These are phyloP conservation scores for Zymoseptoria crescenta DNA, from an alignment of 2,329 filamentous ascomycete genomes.

Conservation along the genomic window DNA sequence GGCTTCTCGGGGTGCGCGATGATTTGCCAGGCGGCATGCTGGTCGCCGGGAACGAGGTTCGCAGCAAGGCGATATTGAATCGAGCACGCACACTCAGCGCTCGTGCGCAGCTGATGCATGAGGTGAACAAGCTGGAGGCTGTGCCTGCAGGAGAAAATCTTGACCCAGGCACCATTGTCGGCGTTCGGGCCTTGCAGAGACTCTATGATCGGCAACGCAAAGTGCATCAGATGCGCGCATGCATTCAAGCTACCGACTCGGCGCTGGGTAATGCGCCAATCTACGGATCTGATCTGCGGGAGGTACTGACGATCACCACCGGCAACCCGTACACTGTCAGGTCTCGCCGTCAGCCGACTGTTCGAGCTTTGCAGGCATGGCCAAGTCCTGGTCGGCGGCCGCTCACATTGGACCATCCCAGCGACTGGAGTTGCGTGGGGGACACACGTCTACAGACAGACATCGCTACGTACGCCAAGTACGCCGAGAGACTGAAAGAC, in stretches of 20 bases:
- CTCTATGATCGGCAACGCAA: slow-evolving; percentile 17
- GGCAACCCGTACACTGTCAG: slow-evolving; percentile 12
- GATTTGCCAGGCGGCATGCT: slow-evolving; percentile 13
- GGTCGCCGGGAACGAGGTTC: slow-evolving; percentile 15
- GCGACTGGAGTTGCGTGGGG: slow-evolving; percentile 19
- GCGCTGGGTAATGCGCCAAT: slow-evolving; percentile 16
- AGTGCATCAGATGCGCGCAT: slow-evolving; percentile 22
- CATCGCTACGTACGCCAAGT: slow-evolving; percentile 60
- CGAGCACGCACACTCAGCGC: slow-evolving; percentile 19
- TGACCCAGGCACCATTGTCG: slow-evolving; percentile 21
- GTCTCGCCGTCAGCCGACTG: slow-evolving; percentile 7
- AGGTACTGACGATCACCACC: slow-evolving; percentile 20
- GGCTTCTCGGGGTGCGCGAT: slow-evolving; percentile 30
- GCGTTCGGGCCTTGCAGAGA: slow-evolving; percentile 21
- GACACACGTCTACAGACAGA: slow-evolving; percentile 20
- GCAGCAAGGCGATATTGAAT: slow-evolving; percentile 11
- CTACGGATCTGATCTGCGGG: slow-evolving; percentile 26
- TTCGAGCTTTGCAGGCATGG: slow-evolving; percentile 11
- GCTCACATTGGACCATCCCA: slow-evolving; percentile 19
- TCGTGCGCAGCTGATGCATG: slow-evolving; percentile 13
- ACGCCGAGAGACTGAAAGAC: slow-evolving; percentile 63
- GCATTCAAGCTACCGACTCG: slow-evolving; percentile 21
- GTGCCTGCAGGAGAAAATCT: slow-evolving; percentile 10
- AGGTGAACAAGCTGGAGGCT: slow-evolving; percentile 17
- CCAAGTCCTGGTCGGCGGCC: slow-evolving; percentile 16